These are phyloP conservation scores for Odontarrhena argentea DNA, from an alignment of 345 rosid genomes.

Conservation along the genomic window DNA sequence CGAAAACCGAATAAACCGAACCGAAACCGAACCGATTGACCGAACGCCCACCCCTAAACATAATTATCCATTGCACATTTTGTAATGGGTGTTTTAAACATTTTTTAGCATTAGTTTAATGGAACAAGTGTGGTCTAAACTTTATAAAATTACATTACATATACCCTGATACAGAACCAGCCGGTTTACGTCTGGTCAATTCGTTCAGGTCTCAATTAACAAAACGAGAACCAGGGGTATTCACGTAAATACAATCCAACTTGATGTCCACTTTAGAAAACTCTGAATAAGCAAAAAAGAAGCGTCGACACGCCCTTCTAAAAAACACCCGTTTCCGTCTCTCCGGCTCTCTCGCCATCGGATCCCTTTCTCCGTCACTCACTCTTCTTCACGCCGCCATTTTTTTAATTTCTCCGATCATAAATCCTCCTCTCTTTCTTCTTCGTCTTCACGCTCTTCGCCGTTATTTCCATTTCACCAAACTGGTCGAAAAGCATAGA, in stretches of 20 bases:
- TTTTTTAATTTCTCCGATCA: conserved; percentile 24
- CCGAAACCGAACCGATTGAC: too few relatives aligned
- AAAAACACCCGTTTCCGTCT: conserved; percentile 27
- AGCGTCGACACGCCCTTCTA: conserved; percentile 13
- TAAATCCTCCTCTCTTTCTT: neutral
- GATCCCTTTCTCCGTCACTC: conserved; percentile 41
- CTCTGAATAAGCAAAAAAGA: neutral
- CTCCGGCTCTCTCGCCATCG: conserved; percentile 40
- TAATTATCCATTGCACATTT: too few relatives aligned
- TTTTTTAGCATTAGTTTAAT: too few relatives aligned
- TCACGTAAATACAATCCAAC: conserved; percentile 19
- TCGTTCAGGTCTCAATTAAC: conserved; percentile 9
- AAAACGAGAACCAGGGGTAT: conserved; percentile 10
- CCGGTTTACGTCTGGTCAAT: neutral
- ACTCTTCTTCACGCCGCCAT: conserved; percentile 37
- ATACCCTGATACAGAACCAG: neutral
- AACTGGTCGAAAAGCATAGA: neutral
- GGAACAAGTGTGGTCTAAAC: too few relatives aligned
- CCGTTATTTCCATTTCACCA: conserved; percentile 8
- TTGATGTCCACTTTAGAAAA: conserved; percentile 6
- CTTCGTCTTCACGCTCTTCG: neutral
- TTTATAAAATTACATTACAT: too few relatives aligned
- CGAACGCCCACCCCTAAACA: too few relatives aligned
- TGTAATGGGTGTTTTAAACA: too few relatives aligned
- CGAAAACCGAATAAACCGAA: too few relatives aligned